Evolutionary conservation across 1,284 basidiomycete species (phyloP).

Genomic region (Stygiomarasmius scandens): DNA sequence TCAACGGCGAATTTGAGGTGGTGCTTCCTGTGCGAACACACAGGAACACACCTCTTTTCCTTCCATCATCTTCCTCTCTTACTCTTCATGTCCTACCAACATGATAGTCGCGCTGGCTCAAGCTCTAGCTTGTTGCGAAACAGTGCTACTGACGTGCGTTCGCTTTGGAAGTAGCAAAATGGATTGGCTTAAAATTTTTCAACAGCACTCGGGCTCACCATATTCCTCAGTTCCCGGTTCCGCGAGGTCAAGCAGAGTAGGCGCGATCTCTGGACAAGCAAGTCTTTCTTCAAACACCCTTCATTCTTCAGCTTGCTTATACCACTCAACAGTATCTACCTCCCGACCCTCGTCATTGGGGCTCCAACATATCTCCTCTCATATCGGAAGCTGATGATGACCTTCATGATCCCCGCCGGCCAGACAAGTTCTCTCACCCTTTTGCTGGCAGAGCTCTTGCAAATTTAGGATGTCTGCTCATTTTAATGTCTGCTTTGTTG

Average conservation of each 20-base stretch:
- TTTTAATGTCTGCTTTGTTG: constrained; percentile 51
- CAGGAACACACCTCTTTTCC: background rate
- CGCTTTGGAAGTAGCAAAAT: background rate
- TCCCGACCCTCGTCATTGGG: constrained; percentile 57
- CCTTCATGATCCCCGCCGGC: constrained; percentile 54
- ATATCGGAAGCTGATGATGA: constrained; percentile 55
- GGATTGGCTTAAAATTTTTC: background rate
- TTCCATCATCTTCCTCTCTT: background rate
- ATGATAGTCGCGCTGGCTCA: background rate
- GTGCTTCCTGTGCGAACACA: background rate
- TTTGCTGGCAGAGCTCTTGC: constrained; percentile 54
- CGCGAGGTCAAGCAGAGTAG: background rate
- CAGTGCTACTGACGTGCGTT: background rate
- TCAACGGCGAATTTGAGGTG: background rate
- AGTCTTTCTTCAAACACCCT: background rate
- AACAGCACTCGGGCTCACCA: background rate
- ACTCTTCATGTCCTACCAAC: background rate
- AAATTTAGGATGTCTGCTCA: constrained; percentile 66
- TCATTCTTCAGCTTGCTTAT: constrained; percentile 38
- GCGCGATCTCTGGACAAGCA: constrained; percentile 3
- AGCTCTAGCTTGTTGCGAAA: background rate
- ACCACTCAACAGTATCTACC: too few relatives aligned
- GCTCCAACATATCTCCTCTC: constrained; percentile 49
- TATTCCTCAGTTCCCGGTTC: constrained; percentile 5
- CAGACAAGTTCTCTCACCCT: constrained; percentile 32